Percentiles rank a stretch among this genome's conserved stretches.
Evolutionary conservation across 1,284 basidiomycete species (phyloP).

Genomic region (Sanguinoderma infundibulare): DNA sequence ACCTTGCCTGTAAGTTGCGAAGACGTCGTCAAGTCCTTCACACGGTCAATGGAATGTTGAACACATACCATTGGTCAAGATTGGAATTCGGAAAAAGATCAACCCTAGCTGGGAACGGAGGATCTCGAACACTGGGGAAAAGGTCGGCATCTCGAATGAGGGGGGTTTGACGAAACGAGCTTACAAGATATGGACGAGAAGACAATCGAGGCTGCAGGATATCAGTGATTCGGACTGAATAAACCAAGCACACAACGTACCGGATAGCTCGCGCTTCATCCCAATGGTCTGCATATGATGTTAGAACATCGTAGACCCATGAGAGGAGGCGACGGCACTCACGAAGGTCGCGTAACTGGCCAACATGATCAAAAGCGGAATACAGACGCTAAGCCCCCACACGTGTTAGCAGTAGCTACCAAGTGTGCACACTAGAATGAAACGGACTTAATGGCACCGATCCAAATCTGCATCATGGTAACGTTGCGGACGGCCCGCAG

Average conservation of each 20-base stretch:
- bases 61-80: slow-evolving; percentile 4
- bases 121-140: neutral
- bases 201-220: slow-evolving; percentile 37
- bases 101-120: neutral
- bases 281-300: slow-evolving; percentile 33
- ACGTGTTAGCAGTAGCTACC: neutral
- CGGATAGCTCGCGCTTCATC: slow-evolving; percentile 30
- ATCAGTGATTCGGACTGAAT: neutral
- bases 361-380: slow-evolving; percentile 70
- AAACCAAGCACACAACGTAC: slow-evolving; percentile 25
- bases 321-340: slow-evolving; percentile 9
- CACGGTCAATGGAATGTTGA: neutral
- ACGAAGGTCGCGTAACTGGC: slow-evolving; percentile 67
- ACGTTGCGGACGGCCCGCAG: slow-evolving; percentile 8
- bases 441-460: slow-evolving; percentile 10
- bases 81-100: slow-evolving; percentile 4
- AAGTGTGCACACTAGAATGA: neutral
- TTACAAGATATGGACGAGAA: slow-evolving; percentile 43
- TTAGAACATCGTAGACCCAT: neutral
- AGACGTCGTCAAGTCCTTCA: neutral
- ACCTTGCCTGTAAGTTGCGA: slow-evolving; percentile 38
- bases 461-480: slow-evolving; percentile 7
- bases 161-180: neutral
- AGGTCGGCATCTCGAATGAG: neutral
- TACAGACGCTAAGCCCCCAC: slow-evolving; percentile 21